Evolutionary conservation across 2,329 filamentous ascomycete genomes (phyloP), one percentile per base, ranked within the genome.

Genomic region (Geosmithia putterillii): DNA sequence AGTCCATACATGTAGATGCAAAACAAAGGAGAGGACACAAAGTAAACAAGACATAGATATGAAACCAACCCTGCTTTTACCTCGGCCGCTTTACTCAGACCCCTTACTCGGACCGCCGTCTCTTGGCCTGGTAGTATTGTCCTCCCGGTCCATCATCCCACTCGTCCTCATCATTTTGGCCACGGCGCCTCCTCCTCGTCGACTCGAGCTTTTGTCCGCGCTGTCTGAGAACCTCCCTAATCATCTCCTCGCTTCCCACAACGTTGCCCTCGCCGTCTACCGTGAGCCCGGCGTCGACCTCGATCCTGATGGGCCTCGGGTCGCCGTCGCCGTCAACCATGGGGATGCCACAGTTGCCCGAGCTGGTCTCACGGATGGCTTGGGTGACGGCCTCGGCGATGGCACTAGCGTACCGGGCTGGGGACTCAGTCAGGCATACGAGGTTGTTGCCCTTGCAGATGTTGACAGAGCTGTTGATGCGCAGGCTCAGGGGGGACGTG

Each of bases 391-490:
- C 60, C 7, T 59, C 54, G 9, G 69, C 64, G 46, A 76, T 60
- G 45, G 59, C 50, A 51, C 61, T 53, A 53, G 69, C 66, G 40
- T 63, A 60, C 4, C 57, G 54, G 5, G 62, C 54, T 1, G 66
- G 60, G 5, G 64, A 60, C 3, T 62, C 52, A 1, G 57, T 51
- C 18, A 73, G 53, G 18, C 66, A 64, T 39, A 74, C 56, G 41
- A 71, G 52, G 54, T 78, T 79, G 54, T 67, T 60, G 54, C 62
- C 62, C 47, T 65, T 67, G 34, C 57, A 56, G 50, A 78, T 59
- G 46, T 51, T 59, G 51, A 76, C 54, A 1, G 67, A 62, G 15
- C 68, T 65, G 50, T 68, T 66, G 57, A 79, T 69, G 15, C 57
- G 59, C 38, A 78, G 55, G 41, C 55, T 60, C 45, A 75, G 64